Evolutionary conservation across 192 early-diverging fungal genomes (phyloP).

Genomic region (Backusella macrospora): DNA sequence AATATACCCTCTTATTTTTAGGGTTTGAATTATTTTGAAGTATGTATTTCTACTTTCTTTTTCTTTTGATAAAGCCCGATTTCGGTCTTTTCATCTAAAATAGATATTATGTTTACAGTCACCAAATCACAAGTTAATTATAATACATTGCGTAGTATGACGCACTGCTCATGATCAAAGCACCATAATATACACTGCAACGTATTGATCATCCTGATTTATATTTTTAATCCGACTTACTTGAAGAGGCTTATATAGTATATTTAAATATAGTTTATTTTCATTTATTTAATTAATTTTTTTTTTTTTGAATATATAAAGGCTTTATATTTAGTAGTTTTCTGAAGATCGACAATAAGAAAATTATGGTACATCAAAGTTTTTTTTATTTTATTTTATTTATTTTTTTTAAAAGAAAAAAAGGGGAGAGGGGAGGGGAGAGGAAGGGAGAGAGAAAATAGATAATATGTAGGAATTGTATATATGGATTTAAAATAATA

Average conservation of each 20-base stretch:
- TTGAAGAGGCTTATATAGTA: neutral
- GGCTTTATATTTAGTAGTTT: neutral
- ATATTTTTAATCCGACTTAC: neutral
- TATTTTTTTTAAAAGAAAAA: no score
- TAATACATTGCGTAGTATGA: constrained; percentile 3
- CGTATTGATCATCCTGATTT: neutral
- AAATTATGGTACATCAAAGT: neutral
- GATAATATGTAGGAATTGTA: no score
- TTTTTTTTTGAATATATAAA: no score
- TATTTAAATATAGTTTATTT: neutral
- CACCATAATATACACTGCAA: neutral
- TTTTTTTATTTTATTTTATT: no score
- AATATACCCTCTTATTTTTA: neutral
- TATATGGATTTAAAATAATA: no score
- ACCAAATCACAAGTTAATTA: neutral
- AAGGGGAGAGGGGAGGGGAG: no score
- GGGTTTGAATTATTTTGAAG: neutral
- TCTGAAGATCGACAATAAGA: neutral
- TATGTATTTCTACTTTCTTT: neutral
- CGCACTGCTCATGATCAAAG: neutral
- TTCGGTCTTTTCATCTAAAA: neutral
- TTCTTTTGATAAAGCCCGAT: neutral
- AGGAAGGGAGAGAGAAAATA: no score
- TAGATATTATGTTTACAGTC: neutral
- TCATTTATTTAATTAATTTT: no score